These are phyloP conservation scores for Ustilago sp. DNA, from an alignment of 1,284 basidiomycete genomes.

Conservation along the genomic window DNA sequence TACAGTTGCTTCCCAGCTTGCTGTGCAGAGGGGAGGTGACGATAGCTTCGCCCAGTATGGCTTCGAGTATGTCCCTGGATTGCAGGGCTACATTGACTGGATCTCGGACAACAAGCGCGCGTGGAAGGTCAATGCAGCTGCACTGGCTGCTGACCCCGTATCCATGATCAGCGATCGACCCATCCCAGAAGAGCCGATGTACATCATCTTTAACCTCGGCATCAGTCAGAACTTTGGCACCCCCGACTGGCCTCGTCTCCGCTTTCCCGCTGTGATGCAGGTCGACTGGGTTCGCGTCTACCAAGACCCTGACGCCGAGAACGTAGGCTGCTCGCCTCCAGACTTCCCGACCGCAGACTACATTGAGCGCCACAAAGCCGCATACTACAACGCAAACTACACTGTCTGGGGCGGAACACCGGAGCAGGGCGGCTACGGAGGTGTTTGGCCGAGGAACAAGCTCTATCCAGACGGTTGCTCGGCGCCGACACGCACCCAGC, in stretches of 20 bases:
- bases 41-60: constrained; percentile 51
- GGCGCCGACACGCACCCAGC: constrained; percentile 32
- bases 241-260: constrained; percentile 42
- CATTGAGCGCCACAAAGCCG: constrained; percentile 70
- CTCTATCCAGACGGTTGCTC: constrained; percentile 46
- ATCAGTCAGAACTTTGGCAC: constrained; percentile 57
- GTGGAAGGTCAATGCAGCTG: constrained; percentile 75
- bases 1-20: constrained; percentile 53
- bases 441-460: constrained; percentile 57
- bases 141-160: constrained; percentile 77
- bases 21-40: constrained; percentile 53
- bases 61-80: constrained; percentile 73
- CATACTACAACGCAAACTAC: constrained; percentile 58
- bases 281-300: constrained; percentile 60
- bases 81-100: constrained; percentile 77
- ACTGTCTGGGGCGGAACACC: constrained; percentile 59
- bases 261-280: constrained; percentile 53
- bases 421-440: constrained; percentile 60
- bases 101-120: constrained; percentile 39
- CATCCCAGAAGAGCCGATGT: constrained; percentile 56
- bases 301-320: constrained; percentile 48
- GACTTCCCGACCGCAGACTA: constrained; percentile 74
- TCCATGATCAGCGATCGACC: constrained; percentile 41
- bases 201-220: constrained; percentile 64
- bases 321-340: constrained; percentile 60